phyloP scores from a whole-genome alignment of 1,284 basidiomycete genomes.

The Trametes sp. region DNA sequence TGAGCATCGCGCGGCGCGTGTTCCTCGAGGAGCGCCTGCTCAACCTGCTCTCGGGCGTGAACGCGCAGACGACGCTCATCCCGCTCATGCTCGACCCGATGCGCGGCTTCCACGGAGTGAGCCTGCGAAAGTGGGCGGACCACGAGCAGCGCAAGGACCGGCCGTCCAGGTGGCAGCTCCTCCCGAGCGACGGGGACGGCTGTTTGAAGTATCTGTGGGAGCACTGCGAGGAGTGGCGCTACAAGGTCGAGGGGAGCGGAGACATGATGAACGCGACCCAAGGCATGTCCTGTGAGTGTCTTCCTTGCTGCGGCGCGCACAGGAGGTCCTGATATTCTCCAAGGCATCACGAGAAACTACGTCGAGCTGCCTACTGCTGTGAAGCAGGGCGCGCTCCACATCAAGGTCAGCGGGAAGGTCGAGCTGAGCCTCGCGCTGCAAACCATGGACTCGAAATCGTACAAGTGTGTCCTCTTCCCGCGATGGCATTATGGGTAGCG shows the following conservation, averaged over 20 bases:
- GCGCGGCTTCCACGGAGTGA: constrained; percentile 38
- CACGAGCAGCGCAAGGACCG: constrained; percentile 36
- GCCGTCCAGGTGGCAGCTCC: constrained; percentile 37
- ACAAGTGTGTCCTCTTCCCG: constrained; percentile 31
- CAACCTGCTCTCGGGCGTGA: constrained; percentile 38
- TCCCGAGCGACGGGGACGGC: constrained; percentile 26
- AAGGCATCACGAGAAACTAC: constrained; percentile 43
- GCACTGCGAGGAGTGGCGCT: constrained; percentile 41
- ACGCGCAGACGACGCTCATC: constrained; percentile 43
- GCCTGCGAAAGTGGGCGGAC: constrained; percentile 40
- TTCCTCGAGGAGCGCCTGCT: constrained; percentile 44
- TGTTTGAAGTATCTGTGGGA: constrained; percentile 39
- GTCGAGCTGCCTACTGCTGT: constrained; percentile 40
- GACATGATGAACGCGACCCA: constrained; percentile 36
- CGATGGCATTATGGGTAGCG: no score
- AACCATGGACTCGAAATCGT: constrained; percentile 21
- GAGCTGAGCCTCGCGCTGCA: constrained; percentile 37
- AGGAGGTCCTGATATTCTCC: neutral
- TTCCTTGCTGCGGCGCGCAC: neutral
- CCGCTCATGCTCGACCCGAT: constrained; percentile 39
- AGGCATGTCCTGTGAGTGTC: constrained; percentile 37
- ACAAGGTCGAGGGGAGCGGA: constrained; percentile 38
- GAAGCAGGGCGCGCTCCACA: constrained; percentile 36
- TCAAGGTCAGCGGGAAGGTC: constrained; percentile 40
- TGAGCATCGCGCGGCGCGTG: constrained; percentile 37